Evolutionary conservation across 305 asterid species (phyloP).

Genomic region (Euphrasia arctica): DNA sequence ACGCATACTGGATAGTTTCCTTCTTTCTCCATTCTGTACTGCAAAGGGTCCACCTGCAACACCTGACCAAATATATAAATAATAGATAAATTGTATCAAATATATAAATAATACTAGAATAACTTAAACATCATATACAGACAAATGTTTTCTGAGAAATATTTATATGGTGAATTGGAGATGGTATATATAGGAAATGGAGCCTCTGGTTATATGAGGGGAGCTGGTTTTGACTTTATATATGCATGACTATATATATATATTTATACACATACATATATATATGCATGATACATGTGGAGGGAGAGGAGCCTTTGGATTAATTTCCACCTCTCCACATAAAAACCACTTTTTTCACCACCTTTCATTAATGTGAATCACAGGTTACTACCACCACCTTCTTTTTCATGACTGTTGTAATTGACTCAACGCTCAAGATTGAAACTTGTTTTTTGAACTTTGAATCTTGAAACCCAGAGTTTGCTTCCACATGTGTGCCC

Average conservation of each 20-base stretch:
- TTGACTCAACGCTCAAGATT: constrained; percentile 44
- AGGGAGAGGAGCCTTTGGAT: constrained; percentile 83
- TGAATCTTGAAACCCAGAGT: constrained; percentile 32
- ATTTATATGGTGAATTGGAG: constrained; percentile 21
- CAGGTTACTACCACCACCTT: constrained; percentile 42
- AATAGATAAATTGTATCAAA: constrained; percentile 23
- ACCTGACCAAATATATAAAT: neutral
- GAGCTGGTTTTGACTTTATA: constrained; percentile 38
- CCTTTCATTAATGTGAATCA: constrained; percentile 50
- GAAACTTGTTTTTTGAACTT: constrained; percentile 30
- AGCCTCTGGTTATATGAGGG: constrained; percentile 21
- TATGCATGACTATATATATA: neutral
- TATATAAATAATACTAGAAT: neutral
- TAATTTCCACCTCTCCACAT: constrained; percentile 61
- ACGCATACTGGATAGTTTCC: constrained; percentile 48
- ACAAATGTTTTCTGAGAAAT: constrained; percentile 24
- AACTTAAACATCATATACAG: constrained; percentile 21
- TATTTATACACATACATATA: neutral
- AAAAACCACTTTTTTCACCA: constrained; percentile 32
- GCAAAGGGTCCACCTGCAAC: neutral
- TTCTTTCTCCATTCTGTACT: constrained; percentile 51
- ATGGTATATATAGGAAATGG: constrained; percentile 25
- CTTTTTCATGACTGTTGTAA: constrained; percentile 53
- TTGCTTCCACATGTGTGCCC: neutral
- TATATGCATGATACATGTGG: constrained; percentile 42